Percentiles rank a stretch among this genome's conserved stretches.
Evolutionary conservation across 805 yeast genomes (phyloP).

Genomic region (Candida parachauliodes): DNA sequence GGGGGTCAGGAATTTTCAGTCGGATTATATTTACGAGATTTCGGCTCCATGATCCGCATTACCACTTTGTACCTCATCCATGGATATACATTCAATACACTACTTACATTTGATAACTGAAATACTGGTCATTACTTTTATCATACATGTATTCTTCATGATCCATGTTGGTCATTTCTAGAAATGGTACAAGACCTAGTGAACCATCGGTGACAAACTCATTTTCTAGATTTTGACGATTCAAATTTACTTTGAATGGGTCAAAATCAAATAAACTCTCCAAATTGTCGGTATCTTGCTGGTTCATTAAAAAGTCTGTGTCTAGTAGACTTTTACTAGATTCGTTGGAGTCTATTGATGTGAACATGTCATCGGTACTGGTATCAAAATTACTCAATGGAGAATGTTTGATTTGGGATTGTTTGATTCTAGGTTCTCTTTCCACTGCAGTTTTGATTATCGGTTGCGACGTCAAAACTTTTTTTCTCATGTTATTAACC

Average conservation of each 20-base stretch:
- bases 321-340: not conserved
- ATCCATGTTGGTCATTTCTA: conserved; percentile 30
- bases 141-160: not conserved
- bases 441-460: conserved; percentile 22
- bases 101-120: not conserved
- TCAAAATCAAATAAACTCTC: conserved; percentile 30
- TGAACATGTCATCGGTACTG: conserved; percentile 9
- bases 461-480: conserved; percentile 14
- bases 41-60: too few relatives aligned
- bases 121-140: not conserved
- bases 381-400: conserved; percentile 7
- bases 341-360: not conserved
- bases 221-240: conserved; percentile 22
- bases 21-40: too few relatives aligned
- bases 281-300: conserved; percentile 9
- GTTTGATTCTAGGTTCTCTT: conserved; percentile 14
- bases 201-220: conserved; percentile 85
- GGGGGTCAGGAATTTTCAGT: too few relatives aligned
- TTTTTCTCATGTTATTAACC: conserved; percentile 13
- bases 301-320: conserved; percentile 1
- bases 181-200: conserved; percentile 65
- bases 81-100: too few relatives aligned
- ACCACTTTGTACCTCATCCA: too few relatives aligned
- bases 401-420: not conserved
- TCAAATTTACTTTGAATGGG: conserved; percentile 33